phyloP scores from a whole-genome alignment of 2,329 filamentous ascomycete species.

The Calonectria pseudoturangicola region DNA sequence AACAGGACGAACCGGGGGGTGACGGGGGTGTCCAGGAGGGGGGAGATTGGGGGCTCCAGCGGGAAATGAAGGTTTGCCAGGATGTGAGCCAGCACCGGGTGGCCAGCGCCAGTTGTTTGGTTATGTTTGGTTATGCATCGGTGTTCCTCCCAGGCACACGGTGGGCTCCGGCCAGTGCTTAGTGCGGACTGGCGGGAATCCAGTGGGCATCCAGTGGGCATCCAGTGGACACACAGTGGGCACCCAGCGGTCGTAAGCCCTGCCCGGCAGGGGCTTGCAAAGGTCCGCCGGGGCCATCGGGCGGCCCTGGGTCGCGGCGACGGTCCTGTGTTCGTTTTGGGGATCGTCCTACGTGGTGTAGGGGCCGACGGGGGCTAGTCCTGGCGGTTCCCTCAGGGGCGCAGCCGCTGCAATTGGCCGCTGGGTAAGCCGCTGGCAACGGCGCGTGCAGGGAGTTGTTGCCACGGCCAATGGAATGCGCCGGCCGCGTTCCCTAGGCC shows the following conservation, averaged over 20 bases:
- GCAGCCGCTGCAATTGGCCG: conserved; percentile 50
- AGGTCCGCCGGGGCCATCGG: conserved; percentile 21
- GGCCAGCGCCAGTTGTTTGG: conserved; percentile 28
- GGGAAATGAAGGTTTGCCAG: conserved; percentile 51
- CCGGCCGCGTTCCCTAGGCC: not conserved
- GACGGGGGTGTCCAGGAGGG: conserved; percentile 37
- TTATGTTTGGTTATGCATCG: conserved; percentile 23
- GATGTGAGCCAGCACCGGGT: conserved; percentile 40
- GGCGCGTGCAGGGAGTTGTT: conserved; percentile 24
- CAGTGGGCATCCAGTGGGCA: no score
- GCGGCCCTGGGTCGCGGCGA: conserved; percentile 21
- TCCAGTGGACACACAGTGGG: not conserved
- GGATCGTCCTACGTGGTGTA: conserved; percentile 41
- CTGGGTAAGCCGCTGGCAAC: conserved; percentile 38
- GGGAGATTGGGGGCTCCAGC: conserved; percentile 39
- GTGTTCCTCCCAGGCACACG: conserved; percentile 7
- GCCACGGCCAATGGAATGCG: conserved; percentile 34
- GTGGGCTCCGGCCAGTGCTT: conserved; percentile 17
- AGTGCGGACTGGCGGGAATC: conserved; percentile 9
- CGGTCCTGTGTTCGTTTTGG: conserved; percentile 35
- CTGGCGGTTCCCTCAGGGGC: conserved; percentile 50
- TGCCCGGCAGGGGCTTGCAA: conserved; percentile 33
- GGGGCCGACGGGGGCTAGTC: conserved; percentile 27
- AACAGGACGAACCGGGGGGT: conserved; percentile 40
- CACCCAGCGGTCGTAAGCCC: conserved; percentile 22